These are phyloP conservation scores for Aspergillus cavernicola DNA, from an alignment of 495 filamentous ascomycete genomes.

Conservation along the genomic window DNA sequence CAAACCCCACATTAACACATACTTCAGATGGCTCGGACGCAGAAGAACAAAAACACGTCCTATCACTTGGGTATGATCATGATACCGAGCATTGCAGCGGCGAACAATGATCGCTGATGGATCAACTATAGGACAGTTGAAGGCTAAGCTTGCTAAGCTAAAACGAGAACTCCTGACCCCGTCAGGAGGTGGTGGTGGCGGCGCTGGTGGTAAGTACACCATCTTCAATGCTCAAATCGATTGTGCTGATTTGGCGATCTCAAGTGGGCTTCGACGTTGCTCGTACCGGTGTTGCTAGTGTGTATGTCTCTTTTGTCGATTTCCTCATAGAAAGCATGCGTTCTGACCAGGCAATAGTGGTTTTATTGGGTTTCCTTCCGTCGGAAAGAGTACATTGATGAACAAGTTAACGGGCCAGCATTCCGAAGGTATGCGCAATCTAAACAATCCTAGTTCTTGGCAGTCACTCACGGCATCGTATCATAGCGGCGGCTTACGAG, in stretches of 20 bases:
- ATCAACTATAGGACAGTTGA: constrained; percentile 68
- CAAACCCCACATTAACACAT: constrained; percentile 17
- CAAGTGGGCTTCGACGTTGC: constrained; percentile 94
- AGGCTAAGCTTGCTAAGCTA: constrained; percentile 96
- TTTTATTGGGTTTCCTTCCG: constrained; percentile 83
- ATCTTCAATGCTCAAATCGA: not conserved
- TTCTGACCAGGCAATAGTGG: constrained; percentile 32
- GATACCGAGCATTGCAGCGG: not conserved
- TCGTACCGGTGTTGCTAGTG: constrained; percentile 92
- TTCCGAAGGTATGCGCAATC: constrained; percentile 63
- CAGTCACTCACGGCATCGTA: constrained; percentile 17
- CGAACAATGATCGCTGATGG: constrained; percentile 24
- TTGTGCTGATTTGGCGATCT: constrained; percentile 24
- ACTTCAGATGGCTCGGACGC: constrained; percentile 81
- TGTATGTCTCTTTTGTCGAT: constrained; percentile 56
- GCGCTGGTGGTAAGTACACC: constrained; percentile 59
- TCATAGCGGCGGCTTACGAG: constrained; percentile 85
- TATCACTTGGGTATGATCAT: constrained; percentile 61
- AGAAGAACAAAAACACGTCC: constrained; percentile 97
- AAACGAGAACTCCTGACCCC: constrained; percentile 94
- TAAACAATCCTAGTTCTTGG: not conserved
- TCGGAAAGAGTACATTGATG: constrained; percentile 98
- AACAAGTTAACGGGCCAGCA: constrained; percentile 91
- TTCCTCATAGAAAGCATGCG: not conserved
- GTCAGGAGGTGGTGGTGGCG: constrained; percentile 71